Conservation (phyloP, 768 basidiomycete genomes). For the Hygrocybe coccinea region DNA sequence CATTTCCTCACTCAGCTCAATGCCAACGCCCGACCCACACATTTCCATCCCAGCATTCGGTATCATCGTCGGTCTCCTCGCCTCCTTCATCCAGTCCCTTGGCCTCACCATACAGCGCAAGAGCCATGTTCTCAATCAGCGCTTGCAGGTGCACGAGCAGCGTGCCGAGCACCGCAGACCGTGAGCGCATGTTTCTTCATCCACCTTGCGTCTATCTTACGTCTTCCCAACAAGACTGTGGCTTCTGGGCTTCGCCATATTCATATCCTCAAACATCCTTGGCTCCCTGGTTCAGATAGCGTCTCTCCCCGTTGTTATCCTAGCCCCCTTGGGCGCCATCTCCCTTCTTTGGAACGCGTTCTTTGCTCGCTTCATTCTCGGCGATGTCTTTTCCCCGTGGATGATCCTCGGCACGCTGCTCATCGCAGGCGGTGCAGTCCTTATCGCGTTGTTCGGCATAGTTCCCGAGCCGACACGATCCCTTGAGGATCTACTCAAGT, state of each 20-base stretch:
- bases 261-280: constrained; percentile 82
- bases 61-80: constrained; percentile 63
- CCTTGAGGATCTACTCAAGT: constrained; percentile 72
- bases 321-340: constrained; percentile 89
- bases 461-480: constrained; percentile 84
- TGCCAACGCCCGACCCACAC: constrained; percentile 23
- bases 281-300: constrained; percentile 91
- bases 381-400: constrained; percentile 79
- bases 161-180: constrained; percentile 74
- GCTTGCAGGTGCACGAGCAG: constrained; percentile 57
- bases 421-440: constrained; percentile 82
- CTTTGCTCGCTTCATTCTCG: constrained; percentile 79
- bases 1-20: neutral
- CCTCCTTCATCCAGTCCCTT: constrained; percentile 84
- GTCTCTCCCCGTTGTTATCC: constrained; percentile 88
- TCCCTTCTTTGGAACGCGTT: constrained; percentile 93
- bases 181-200: constrained; percentile 38
- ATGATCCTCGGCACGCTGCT: constrained; percentile 83
- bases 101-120: constrained; percentile 92
- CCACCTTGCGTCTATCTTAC: constrained; percentile 3
- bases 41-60: constrained; percentile 46
- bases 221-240: constrained; percentile 52
- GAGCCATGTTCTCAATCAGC: constrained; percentile 82
- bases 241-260: constrained; percentile 81
- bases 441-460: constrained; percentile 89